These are phyloP conservation scores for Umbelopsis sp. DNA, from an alignment of 192 early-diverging fungal species.

Conservation along the genomic window DNA sequence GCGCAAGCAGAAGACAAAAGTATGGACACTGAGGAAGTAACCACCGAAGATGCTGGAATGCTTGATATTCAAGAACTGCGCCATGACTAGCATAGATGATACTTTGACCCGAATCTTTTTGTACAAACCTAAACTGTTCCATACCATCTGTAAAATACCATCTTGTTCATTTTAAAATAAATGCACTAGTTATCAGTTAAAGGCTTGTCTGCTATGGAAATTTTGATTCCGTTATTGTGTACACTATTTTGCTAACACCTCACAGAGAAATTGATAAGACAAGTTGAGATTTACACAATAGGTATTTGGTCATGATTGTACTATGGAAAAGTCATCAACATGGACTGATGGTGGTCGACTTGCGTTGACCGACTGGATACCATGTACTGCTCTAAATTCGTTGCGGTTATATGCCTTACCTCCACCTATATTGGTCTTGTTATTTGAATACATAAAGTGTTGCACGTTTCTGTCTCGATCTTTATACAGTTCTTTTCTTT, in stretches of 20 bases:
- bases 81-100: neutral
- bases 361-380: slow-evolving; percentile 33
- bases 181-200: too few species aligned
- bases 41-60: neutral
- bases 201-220: too few species aligned
- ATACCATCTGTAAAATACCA: neutral
- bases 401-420: slow-evolving; percentile 40
- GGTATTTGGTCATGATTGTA: neutral
- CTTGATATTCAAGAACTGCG: neutral
- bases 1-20: neutral
- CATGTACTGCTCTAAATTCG: slow-evolving; percentile 39
- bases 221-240: too few species aligned
- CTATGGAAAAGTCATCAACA: slow-evolving; percentile 36
- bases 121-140: neutral
- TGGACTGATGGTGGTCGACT: slow-evolving; percentile 42
- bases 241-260: too few species aligned
- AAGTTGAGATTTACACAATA: too few species aligned
- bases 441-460: neutral
- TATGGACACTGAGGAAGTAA: neutral
- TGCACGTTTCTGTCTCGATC: neutral
- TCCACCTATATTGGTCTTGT: slow-evolving; percentile 35
- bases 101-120: neutral
- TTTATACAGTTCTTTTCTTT: too few species aligned
- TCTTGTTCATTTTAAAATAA: too few species aligned
- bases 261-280: too few species aligned